Conservation (phyloP, 495 filamentous ascomycete species). For the Hyaloscypha hepaticicola region DNA sequence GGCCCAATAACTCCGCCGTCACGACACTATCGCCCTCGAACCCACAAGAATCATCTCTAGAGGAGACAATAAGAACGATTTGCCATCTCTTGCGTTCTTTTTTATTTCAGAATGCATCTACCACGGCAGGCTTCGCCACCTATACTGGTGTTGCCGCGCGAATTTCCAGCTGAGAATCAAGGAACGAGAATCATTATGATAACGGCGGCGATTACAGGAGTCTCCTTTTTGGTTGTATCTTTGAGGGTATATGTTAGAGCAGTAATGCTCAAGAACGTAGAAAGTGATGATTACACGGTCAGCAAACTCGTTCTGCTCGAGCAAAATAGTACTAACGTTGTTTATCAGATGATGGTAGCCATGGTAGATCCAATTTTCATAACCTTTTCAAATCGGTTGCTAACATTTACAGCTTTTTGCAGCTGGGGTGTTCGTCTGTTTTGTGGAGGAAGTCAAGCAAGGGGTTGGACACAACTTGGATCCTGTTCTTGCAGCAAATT, state of each 20-base stretch:
- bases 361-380: constrained; percentile 11
- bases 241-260: constrained; percentile 35
- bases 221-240: background rate
- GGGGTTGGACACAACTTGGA: constrained; percentile 41
- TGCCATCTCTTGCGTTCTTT: background rate
- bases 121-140: background rate
- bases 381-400: background rate
- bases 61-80: background rate
- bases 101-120: background rate
- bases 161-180: background rate
- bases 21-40: background rate
- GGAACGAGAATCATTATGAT: background rate
- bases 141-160: background rate
- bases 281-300: constrained; percentile 41
- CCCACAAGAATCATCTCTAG: background rate
- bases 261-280: constrained; percentile 35
- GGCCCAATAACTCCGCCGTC: background rate
- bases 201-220: background rate
- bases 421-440: constrained; percentile 9
- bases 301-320: background rate
- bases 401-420: background rate
- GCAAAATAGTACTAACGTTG: background rate
- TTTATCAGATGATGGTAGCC: constrained; percentile 37
- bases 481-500: constrained; percentile 27
- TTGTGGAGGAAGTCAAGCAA: constrained; percentile 31